Conservation (phyloP, 2,329 filamentous ascomycete genomes). For the Xylariales sp. region DNA sequence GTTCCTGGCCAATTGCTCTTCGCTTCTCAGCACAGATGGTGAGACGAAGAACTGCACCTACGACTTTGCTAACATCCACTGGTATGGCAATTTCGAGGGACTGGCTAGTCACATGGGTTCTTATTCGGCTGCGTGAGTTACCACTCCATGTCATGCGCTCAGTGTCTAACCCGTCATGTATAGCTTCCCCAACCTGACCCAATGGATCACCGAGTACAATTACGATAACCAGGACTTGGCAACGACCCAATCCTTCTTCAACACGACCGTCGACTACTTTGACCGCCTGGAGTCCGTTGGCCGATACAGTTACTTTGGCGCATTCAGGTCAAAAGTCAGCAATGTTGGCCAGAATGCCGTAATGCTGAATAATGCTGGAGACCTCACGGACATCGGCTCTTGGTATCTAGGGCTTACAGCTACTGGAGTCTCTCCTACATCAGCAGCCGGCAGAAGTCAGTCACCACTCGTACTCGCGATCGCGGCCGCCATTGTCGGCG, state of each 20-base stretch:
- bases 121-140: constrained; percentile 40
- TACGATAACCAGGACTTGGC: constrained; percentile 50
- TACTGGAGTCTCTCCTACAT: constrained; percentile 38
- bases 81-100: constrained; percentile 66
- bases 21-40: constrained; percentile 44
- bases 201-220: constrained; percentile 80
- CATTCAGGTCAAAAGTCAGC: constrained; percentile 63
- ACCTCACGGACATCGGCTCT: constrained; percentile 69
- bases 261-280: constrained; percentile 60
- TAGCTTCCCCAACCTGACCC: constrained; percentile 55
- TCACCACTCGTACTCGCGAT: constrained; percentile 1
- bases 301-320: constrained; percentile 71
- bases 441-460: constrained; percentile 4
- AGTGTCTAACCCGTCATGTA: not conserved
- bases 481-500: not conserved
- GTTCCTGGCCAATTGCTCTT: constrained; percentile 61
- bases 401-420: constrained; percentile 65
- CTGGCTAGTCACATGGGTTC: constrained; percentile 63
- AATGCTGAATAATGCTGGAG: constrained; percentile 63
- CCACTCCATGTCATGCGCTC: not conserved
- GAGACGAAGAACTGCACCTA: constrained; percentile 50
- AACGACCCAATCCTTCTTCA: constrained; percentile 62
- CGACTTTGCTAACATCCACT: constrained; percentile 61
- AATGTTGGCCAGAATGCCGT: constrained; percentile 71
- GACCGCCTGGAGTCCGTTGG: constrained; percentile 59